Percentiles rank a stretch among this genome's conserved stretches.
These are phyloP conservation scores for Aureobasidium mangrovei DNA, from an alignment of 2,329 filamentous ascomycete genomes.

Conservation along the genomic window DNA sequence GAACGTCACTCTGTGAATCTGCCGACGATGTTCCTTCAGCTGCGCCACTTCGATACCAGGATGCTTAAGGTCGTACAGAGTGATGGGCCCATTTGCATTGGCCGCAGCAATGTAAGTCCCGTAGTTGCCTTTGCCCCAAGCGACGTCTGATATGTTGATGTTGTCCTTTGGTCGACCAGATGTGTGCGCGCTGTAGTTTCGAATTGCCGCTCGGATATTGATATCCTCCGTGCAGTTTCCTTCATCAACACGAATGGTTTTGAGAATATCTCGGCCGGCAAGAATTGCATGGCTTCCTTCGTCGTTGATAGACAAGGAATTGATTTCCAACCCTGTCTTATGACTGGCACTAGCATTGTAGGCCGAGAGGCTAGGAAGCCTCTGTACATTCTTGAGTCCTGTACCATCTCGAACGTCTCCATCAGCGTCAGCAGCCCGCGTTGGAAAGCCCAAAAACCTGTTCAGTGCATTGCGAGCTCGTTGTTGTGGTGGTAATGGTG, in stretches of 20 bases:
- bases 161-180: slow-evolving; percentile 33
- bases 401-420: slow-evolving; percentile 30
- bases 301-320: slow-evolving; percentile 55
- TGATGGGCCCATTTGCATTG: slow-evolving; percentile 56
- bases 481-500: slow-evolving; percentile 16
- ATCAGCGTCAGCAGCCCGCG: slow-evolving; percentile 36
- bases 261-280: slow-evolving; percentile 57
- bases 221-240: slow-evolving; percentile 52
- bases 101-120: slow-evolving; percentile 54
- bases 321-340: slow-evolving; percentile 55
- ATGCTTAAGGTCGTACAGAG: slow-evolving; percentile 55
- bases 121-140: slow-evolving; percentile 56
- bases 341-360: slow-evolving; percentile 49
- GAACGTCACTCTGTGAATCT: slow-evolving; percentile 58
- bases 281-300: slow-evolving; percentile 55
- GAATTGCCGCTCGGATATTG: slow-evolving; percentile 53
- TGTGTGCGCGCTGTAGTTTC: slow-evolving; percentile 31
- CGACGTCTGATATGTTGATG: slow-evolving; percentile 56
- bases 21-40: slow-evolving; percentile 55
- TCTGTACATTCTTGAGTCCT: slow-evolving; percentile 10
- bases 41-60: slow-evolving; percentile 52
- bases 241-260: slow-evolving; percentile 52
- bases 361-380: slow-evolving; percentile 15
- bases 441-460: slow-evolving; percentile 47
- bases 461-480: slow-evolving; percentile 33